Conservation (phyloP, 2,329 filamentous ascomycete genomes). For the Colletotrichum cereale region DNA sequence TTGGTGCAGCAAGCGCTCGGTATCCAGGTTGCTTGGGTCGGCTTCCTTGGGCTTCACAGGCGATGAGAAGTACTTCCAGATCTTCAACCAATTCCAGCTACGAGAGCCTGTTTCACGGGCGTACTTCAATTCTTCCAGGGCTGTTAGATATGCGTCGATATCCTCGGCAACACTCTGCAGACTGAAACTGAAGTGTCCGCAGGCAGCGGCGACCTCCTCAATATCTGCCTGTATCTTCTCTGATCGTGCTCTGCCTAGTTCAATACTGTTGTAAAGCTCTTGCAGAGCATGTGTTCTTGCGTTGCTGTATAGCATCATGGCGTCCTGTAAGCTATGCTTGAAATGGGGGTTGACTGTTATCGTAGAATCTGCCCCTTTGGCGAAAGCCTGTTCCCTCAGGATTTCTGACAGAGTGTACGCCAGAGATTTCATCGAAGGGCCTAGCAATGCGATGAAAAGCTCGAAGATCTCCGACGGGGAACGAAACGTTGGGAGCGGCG, state of each 20-base stretch:
- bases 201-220: constrained; percentile 97
- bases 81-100: constrained; percentile 87
- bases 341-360: constrained; percentile 86
- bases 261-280: constrained; percentile 83
- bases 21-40: constrained; percentile 56
- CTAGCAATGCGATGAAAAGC: constrained; percentile 87
- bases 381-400: constrained; percentile 88
- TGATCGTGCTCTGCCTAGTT: constrained; percentile 75
- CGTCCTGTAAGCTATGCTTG: constrained; percentile 82
- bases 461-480: constrained; percentile 89
- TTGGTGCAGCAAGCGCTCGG: constrained; percentile 54
- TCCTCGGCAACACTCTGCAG: constrained; percentile 92
- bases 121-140: constrained; percentile 87
- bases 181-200: constrained; percentile 95
- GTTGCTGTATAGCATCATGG: constrained; percentile 81
- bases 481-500: constrained; percentile 56
- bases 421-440: constrained; percentile 96
- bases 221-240: constrained; percentile 90
- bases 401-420: constrained; percentile 91
- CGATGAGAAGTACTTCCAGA: constrained; percentile 68
- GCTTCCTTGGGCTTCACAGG: constrained; percentile 22
- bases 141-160: constrained; percentile 83
- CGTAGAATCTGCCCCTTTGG: constrained; percentile 72
- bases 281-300: constrained; percentile 82
- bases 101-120: constrained; percentile 71